Percentiles rank a stretch among this genome's conserved stretches.
Conservation (phyloP, 2,329 filamentous ascomycete genomes). For the Intubia oerlemansii region DNA sequence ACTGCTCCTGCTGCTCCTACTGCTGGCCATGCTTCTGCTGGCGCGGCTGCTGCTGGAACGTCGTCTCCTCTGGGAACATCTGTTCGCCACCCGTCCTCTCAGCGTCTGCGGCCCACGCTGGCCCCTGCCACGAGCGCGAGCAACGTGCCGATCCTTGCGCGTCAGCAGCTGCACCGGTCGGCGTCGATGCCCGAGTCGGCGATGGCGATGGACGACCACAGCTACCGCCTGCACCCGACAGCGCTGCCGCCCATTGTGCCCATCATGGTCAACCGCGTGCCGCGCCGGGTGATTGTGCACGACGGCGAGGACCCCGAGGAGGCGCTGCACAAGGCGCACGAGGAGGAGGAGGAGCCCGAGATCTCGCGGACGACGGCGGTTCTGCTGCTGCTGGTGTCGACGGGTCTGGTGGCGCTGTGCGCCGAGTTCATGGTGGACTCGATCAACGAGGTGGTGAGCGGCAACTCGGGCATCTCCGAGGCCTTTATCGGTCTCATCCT, state of each 20-base stretch:
- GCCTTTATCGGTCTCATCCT: slow-evolving; percentile 39
- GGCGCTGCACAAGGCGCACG: too few relatives aligned
- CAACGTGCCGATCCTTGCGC: too few relatives aligned
- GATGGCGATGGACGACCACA: slow-evolving; percentile 7
- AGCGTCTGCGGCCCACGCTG: too few relatives aligned
- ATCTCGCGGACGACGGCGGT: slow-evolving; percentile 23
- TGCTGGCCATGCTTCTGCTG: neutral
- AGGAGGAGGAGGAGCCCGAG: slow-evolving; percentile 14
- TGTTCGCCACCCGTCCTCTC: too few relatives aligned
- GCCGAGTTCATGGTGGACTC: slow-evolving; percentile 39
- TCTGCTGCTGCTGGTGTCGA: slow-evolving; percentile 28
- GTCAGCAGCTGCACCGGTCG: slow-evolving; percentile 21
- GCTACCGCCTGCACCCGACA: slow-evolving; percentile 8
- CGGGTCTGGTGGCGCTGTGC: slow-evolving; percentile 33
- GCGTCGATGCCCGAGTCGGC: slow-evolving; percentile 34
- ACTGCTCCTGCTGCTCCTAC: too few relatives aligned
- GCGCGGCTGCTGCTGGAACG: neutral
- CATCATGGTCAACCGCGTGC: slow-evolving; percentile 11
- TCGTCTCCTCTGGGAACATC: too few relatives aligned
- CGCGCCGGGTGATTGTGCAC: slow-evolving; percentile 2
- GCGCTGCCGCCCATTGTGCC: slow-evolving; percentile 13
- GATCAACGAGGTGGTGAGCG: slow-evolving; percentile 32
- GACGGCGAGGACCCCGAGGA: slow-evolving; percentile 3
- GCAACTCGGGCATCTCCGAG: slow-evolving; percentile 24
- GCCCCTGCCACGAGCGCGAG: too few relatives aligned